Base-by-base conservation (phyloP, 1,139 yeast genomes). In the Geotrichum cucujoidarum region DNA sequence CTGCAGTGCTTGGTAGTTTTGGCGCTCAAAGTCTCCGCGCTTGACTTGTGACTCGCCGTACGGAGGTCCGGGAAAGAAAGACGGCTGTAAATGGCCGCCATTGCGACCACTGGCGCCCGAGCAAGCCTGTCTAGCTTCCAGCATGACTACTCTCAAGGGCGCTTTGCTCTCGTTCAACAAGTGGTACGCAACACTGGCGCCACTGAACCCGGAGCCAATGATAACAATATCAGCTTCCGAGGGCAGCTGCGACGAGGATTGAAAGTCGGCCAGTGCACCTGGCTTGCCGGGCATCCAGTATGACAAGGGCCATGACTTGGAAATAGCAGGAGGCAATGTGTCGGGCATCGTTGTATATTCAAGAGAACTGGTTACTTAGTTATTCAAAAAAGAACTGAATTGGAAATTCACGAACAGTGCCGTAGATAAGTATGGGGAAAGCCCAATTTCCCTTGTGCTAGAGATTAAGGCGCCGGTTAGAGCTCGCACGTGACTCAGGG, bases 91-190 rank as follows among this genome's bases (percentile, higher is more conserved):
- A 55, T 74, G 78, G 1, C 78, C 78, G 24, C 78, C 77, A 48
- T 74, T 74, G 46, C 78, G 60, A 10, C 77, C 78, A 3, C 75
- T 70, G 10, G 77, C 78, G 21, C 77, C 77, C 1, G 75, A 68
- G 45, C 74, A 70, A 6, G 64, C 55, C 40, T 68, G 69, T 48
- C 76, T 62, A 2, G 76, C 75, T 48, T 74, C 77, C 17, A 70
- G 57, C 54, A 73, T 51, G 6, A 67, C 64, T 5, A 70, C 58
- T 5, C 57, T 55, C 1, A 22, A 33, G 20, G 30, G 22, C 18
- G 10, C 32, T 25, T 57, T 52, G 10, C 33, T 38, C 18, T 56
- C 54, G 21, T 60, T 52, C 4, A 58, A 53, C 5, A 71, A 51
- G 50, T 63, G 62, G 50, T 62, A 60, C 0, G 73, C 73, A 3